phyloP scores from a whole-genome alignment of 805 yeast species.

The Yarrowia divulgata region DNA sequence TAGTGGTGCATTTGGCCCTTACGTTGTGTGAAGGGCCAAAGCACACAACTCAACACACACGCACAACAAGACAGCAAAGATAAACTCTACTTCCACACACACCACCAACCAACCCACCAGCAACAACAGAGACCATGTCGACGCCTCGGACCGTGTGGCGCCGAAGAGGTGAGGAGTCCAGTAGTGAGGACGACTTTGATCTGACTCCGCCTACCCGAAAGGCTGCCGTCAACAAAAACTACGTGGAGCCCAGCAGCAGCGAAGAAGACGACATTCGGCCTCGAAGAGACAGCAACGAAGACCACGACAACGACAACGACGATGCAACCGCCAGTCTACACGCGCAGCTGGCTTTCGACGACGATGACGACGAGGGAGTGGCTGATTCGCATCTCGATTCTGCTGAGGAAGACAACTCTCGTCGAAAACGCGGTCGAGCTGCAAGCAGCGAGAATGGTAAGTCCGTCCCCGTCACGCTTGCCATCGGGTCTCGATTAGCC shows the following conservation, averaged over 20 bases:
- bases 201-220: slow-evolving; percentile 27
- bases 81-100: slow-evolving; percentile 6
- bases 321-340: slow-evolving; percentile 9
- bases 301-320: background rate
- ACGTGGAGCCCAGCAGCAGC: slow-evolving; percentile 23
- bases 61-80: slow-evolving; percentile 7
- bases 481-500: slow-evolving; percentile 42
- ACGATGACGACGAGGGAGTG: slow-evolving; percentile 20
- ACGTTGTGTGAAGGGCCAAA: background rate
- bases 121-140: background rate
- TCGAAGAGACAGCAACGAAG: background rate
- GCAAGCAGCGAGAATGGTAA: slow-evolving; percentile 18
- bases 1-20: background rate
- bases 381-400: background rate
- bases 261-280: background rate
- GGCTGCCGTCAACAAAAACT: slow-evolving; percentile 32
- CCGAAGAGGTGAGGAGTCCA: slow-evolving; percentile 35
- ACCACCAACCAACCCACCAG: background rate
- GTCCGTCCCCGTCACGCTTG: slow-evolving; percentile 42
- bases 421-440: slow-evolving; percentile 22
- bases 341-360: slow-evolving; percentile 33
- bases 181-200: slow-evolving; percentile 31
- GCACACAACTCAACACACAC: background rate
- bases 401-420: background rate
- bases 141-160: slow-evolving; percentile 28